Evolutionary conservation across 352 stramenopile species (phyloP).

Genomic region (Paralagenidium karlingii): DNA sequence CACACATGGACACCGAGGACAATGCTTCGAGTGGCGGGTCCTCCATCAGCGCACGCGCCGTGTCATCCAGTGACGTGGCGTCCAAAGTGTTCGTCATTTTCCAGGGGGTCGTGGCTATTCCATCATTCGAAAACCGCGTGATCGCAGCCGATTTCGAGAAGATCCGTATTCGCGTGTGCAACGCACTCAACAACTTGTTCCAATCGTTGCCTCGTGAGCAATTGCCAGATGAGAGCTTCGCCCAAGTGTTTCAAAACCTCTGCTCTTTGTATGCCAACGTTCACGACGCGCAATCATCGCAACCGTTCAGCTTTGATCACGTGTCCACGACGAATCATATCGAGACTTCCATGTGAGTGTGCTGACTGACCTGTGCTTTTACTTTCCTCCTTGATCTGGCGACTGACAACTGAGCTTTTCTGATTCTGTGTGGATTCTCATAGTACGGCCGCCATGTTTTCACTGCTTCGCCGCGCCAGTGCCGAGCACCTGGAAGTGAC

Average conservation of each 20-base stretch:
- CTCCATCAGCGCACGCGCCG: slow-evolving; percentile 26
- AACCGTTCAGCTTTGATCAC: slow-evolving; percentile 19
- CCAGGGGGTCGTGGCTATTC: slow-evolving; percentile 64
- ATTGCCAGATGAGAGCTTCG: slow-evolving; percentile 34
- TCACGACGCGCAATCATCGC: slow-evolving; percentile 20
- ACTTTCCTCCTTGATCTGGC: too few relatives aligned
- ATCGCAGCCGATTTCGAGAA: slow-evolving; percentile 61
- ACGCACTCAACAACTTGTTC: slow-evolving; percentile 75
- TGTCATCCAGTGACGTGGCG: slow-evolving; percentile 17
- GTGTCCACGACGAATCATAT: slow-evolving; percentile 38
- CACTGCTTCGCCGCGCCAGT: slow-evolving; percentile 44
- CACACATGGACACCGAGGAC: slow-evolving; percentile 41
- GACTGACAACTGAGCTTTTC: too few relatives aligned
- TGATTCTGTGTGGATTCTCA: too few relatives aligned
- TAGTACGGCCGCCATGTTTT: slow-evolving; percentile 54
- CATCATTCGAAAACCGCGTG: slow-evolving; percentile 22
- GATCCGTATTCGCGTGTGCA: slow-evolving; percentile 71
- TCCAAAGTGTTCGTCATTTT: slow-evolving; percentile 32
- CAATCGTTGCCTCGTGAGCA: slow-evolving; percentile 37
- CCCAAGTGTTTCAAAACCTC: slow-evolving; percentile 69
- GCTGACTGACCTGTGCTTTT: too few relatives aligned
- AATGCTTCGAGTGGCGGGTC: slow-evolving; percentile 8
- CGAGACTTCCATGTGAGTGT: slow-evolving; percentile 33
- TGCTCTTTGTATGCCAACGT: slow-evolving; percentile 62
- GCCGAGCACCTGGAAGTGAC: slow-evolving; percentile 34